Evolutionary conservation across 129 eudicot genomes (phyloP).

Genomic region (Sambucus nigra): DNA sequence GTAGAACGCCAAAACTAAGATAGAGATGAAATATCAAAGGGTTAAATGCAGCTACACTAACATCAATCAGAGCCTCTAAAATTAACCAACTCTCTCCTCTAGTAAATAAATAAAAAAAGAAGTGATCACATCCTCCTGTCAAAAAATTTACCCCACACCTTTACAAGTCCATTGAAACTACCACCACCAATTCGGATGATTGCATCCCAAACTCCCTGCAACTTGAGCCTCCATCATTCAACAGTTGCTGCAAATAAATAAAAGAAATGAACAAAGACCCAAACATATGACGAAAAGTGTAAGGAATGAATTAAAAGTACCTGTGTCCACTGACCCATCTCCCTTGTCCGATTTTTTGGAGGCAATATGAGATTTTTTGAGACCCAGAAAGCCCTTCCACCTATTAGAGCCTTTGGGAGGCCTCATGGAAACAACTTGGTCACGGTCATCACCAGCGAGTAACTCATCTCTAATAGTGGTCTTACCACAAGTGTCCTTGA

Average conservation of each 20-base stretch:
- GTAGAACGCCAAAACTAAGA: constrained; percentile 1
- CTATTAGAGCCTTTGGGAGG: constrained; percentile 58
- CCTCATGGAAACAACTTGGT: constrained; percentile 24
- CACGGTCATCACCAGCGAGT: constrained; percentile 45
- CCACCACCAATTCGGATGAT: constrained; percentile 30
- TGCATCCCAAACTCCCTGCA: constrained; percentile 12
- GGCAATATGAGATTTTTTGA: constrained; percentile 60
- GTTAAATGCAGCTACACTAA: constrained; percentile 21
- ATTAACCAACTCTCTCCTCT: background rate
- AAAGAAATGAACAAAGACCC: background rate
- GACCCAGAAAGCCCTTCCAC: constrained; percentile 81
- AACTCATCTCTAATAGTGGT: constrained; percentile 79
- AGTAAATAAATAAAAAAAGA: constrained; percentile 9
- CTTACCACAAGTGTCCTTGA: constrained; percentile 30
- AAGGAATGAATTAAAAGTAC: background rate
- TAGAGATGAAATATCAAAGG: background rate
- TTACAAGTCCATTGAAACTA: background rate
- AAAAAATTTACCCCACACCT: constrained; percentile 25
- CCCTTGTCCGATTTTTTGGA: constrained; percentile 49
- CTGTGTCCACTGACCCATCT: constrained; percentile 9
- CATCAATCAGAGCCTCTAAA: constrained; percentile 8
- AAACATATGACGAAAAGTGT: background rate
- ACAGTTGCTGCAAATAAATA: constrained; percentile 10
- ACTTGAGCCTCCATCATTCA: constrained; percentile 1
- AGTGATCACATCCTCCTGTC: constrained; percentile 23